These are phyloP conservation scores for Leishmania martiniquensis DNA, from an alignment of 208 protist genomes.

Conservation along the genomic window DNA sequence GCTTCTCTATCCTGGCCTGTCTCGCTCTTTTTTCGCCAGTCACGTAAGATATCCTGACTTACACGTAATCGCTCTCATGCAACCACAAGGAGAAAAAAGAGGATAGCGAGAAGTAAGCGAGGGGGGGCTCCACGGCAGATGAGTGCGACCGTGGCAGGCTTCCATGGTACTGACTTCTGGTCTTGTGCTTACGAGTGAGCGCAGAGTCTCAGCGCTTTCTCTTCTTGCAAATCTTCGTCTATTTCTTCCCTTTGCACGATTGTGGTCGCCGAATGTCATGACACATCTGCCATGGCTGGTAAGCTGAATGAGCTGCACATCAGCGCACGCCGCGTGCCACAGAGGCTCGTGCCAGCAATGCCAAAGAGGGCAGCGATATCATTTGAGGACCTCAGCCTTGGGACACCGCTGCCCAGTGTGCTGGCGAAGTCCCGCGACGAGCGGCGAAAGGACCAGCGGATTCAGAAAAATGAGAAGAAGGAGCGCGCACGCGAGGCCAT, in stretches of 20 bases:
- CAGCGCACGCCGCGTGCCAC: neutral
- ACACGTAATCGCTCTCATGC: neutral
- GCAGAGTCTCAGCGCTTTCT: neutral
- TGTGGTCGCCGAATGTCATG: neutral
- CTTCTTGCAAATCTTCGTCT: constrained; percentile 5
- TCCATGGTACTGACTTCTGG: neutral
- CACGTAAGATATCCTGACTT: neutral
- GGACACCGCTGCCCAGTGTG: constrained; percentile 65
- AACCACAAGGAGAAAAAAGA: neutral
- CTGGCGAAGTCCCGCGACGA: constrained; percentile 63
- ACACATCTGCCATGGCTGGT: neutral
- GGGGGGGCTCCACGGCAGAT: neutral
- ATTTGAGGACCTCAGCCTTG: constrained; percentile 83
- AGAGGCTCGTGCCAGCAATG: constrained; percentile 28
- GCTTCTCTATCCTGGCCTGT: neutral
- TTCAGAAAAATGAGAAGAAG: constrained; percentile 79
- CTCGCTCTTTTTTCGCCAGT: neutral
- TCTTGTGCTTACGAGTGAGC: neutral
- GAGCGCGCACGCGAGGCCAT: constrained; percentile 60
- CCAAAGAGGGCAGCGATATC: constrained; percentile 57
- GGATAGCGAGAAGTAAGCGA: neutral
- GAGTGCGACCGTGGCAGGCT: neutral
- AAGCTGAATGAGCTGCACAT: neutral
- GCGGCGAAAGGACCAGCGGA: constrained; percentile 55
- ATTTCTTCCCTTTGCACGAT: constrained; percentile 16